These are phyloP conservation scores for Neonectria coccinea DNA, from an alignment of 2,329 filamentous ascomycete species.

Conservation along the genomic window DNA sequence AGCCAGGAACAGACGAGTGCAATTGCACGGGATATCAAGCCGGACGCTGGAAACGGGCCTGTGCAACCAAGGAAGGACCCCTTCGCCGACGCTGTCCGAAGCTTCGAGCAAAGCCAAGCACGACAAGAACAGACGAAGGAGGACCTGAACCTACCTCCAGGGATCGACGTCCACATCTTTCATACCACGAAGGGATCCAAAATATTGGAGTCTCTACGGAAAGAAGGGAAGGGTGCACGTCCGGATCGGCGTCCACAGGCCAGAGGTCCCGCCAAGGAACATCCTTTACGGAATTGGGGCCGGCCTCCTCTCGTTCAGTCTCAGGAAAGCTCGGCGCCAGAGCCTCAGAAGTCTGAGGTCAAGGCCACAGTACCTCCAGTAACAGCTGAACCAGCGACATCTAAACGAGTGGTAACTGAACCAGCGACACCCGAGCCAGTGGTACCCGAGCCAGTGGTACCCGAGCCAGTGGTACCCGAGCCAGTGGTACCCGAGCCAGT, in stretches of 20 bases:
- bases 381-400: background rate
- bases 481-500: background rate
- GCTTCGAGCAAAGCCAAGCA: slow-evolving; percentile 12
- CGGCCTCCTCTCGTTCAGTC: slow-evolving; percentile 38
- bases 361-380: slow-evolving; percentile 9
- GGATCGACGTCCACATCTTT: slow-evolving; percentile 61
- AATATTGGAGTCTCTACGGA: slow-evolving; percentile 55
- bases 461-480: no score
- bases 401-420: background rate
- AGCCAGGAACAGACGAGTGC: slow-evolving; percentile 3
- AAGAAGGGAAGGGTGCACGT: slow-evolving; percentile 36
- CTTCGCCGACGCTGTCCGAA: slow-evolving; percentile 27
- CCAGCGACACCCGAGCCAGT: background rate
- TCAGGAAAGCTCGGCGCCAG: slow-evolving; percentile 16
- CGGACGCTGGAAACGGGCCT: slow-evolving; percentile 6
- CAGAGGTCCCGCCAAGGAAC: slow-evolving; percentile 49
- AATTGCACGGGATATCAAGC: slow-evolving; percentile 23
- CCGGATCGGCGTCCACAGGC: slow-evolving; percentile 23
- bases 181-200: slow-evolving; percentile 60
- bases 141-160: slow-evolving; percentile 53
- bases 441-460: background rate
- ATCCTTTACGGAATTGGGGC: slow-evolving; percentile 54
- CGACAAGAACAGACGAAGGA: slow-evolving; percentile 32
- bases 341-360: slow-evolving; percentile 20
- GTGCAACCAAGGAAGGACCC: slow-evolving; percentile 16